phyloP scores from a whole-genome alignment of 768 basidiomycete genomes.

The Amanita exitialis region DNA sequence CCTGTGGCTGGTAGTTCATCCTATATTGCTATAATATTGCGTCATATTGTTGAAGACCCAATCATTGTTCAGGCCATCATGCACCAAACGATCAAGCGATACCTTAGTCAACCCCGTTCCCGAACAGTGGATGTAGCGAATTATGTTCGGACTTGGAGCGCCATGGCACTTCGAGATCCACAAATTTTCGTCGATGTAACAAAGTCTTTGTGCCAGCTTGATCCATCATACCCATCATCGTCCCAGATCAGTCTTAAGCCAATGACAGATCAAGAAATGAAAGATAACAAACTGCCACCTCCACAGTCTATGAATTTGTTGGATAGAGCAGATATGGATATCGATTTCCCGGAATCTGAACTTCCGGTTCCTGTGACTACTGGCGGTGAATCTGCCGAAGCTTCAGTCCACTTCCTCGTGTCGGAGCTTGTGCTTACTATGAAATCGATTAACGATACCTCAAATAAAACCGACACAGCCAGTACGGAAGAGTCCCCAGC shows the following conservation, averaged over 20 bases:
- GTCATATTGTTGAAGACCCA: conserved; percentile 82
- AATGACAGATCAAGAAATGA: background rate
- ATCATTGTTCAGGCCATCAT: conserved; percentile 59
- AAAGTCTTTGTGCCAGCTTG: conserved; percentile 61
- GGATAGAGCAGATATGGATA: conserved; percentile 11
- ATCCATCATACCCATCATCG: conserved; percentile 46
- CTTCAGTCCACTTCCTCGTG: conserved; percentile 60
- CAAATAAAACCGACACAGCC: background rate
- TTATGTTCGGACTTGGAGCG: conserved; percentile 69
- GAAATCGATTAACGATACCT: conserved; percentile 27
- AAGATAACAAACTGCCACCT: conserved; percentile 6
- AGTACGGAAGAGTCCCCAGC: background rate
- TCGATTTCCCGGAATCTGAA: conserved; percentile 45
- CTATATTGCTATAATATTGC: conserved; percentile 80
- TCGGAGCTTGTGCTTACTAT: conserved; percentile 56
- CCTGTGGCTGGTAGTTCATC: conserved; percentile 66
- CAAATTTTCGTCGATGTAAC: conserved; percentile 66
- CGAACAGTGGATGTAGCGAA: conserved; percentile 55
- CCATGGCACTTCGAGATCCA: conserved; percentile 76
- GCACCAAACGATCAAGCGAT: conserved; percentile 74
- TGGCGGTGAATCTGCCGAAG: conserved; percentile 40
- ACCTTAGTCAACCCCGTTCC: conserved; percentile 65
- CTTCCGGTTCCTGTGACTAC: conserved; percentile 13
- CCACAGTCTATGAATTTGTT: conserved; percentile 14
- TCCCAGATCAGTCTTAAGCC: conserved; percentile 50